phyloP scores from a whole-genome alignment of 1,284 basidiomycete genomes.

The Leucoagaricus sp. region DNA sequence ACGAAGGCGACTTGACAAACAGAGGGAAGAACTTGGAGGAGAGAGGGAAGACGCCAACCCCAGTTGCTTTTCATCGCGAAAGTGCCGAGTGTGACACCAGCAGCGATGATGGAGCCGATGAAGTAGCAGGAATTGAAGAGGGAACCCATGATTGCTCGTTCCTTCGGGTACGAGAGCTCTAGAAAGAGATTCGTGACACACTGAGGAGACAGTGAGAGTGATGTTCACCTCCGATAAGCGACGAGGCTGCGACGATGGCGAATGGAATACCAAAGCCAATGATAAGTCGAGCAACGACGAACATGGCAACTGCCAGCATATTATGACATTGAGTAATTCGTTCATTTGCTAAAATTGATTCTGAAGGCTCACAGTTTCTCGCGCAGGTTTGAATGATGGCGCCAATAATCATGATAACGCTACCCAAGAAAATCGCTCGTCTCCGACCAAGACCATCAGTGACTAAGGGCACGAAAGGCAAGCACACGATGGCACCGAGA shows the following conservation, averaged over 20 bases:
- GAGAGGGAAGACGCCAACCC: conserved; percentile 57
- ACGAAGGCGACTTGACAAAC: conserved; percentile 47
- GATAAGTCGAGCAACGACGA: conserved; percentile 47
- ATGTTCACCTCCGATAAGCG: conserved; percentile 42
- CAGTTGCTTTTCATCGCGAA: conserved; percentile 49
- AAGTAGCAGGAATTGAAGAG: conserved; percentile 51
- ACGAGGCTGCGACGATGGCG: conserved; percentile 49
- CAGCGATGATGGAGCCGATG: conserved; percentile 49
- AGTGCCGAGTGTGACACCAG: conserved; percentile 47
- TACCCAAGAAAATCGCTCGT: conserved; percentile 44
- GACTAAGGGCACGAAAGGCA: conserved; percentile 45
- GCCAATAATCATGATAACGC: conserved; percentile 48
- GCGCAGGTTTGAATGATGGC: conserved; percentile 45
- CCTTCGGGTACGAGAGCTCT: conserved; percentile 51
- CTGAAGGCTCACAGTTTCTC: conserved; percentile 42
- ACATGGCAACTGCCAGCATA: conserved; percentile 47
- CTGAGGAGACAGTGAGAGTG: not conserved
- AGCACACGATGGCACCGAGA: conserved; percentile 51
- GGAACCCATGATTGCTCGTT: conserved; percentile 48
- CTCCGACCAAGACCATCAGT: conserved; percentile 46
- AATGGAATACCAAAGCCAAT: conserved; percentile 51
- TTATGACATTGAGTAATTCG: not conserved
- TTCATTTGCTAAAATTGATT: not conserved
- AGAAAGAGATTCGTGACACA: not conserved
- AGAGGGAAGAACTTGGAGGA: conserved; percentile 56